Conservation (phyloP, 176 grass and related monocot species). For the Carex kokanica region DNA sequence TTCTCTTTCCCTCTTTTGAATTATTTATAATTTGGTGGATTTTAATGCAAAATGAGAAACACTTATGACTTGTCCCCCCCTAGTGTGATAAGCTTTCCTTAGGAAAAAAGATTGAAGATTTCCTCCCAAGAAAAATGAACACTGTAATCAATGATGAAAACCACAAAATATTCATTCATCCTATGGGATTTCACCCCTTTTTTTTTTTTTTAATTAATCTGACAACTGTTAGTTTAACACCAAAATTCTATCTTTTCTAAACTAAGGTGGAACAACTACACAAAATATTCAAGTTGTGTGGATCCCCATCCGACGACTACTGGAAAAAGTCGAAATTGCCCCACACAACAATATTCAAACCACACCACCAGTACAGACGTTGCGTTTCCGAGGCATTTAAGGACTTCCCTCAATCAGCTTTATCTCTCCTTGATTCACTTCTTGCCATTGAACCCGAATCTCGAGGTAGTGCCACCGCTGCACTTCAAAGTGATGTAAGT, state of each 20-base stretch:
- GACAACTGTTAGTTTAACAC: neutral
- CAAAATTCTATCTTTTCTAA: neutral
- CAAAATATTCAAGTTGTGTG: conserved; percentile 60
- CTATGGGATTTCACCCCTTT: neutral
- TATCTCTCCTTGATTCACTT: conserved; percentile 39
- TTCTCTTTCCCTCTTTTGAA: neutral
- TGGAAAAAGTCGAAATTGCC: conserved; percentile 53
- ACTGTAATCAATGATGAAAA: neutral
- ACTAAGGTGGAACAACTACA: conserved; percentile 52
- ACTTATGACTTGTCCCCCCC: neutral
- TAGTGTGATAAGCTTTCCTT: neutral
- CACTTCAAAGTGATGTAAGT: conserved; percentile 48
- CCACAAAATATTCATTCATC: neutral
- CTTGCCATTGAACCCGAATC: conserved; percentile 43
- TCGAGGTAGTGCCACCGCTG: conserved; percentile 38
- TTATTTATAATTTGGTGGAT: neutral
- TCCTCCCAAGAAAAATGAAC: neutral
- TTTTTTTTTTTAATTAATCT: neutral
- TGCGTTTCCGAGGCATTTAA: conserved; percentile 47
- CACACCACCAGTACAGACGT: conserved; percentile 40
- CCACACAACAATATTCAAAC: conserved; percentile 48
- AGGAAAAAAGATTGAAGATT: neutral
- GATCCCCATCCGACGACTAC: conserved; percentile 46
- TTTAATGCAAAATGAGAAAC: neutral
- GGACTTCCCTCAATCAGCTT: conserved; percentile 43